Evolutionary conservation across 352 stramenopile species (phyloP).

Genomic region (Pythium brachiatum): DNA sequence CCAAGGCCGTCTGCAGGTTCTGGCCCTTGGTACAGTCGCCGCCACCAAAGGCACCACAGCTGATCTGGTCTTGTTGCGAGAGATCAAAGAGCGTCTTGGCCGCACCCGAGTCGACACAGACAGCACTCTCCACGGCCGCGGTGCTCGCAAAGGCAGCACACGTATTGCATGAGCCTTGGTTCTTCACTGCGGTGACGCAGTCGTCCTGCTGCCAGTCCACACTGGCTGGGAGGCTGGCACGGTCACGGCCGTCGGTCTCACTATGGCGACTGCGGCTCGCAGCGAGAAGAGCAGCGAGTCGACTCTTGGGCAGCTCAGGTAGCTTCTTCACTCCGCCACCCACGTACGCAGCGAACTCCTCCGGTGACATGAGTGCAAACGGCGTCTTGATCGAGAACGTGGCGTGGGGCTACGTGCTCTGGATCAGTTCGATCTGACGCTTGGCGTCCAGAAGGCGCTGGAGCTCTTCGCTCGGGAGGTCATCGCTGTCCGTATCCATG

Average conservation of each 20-base stretch:
- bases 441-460: conserved; percentile 7
- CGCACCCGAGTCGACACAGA: neutral
- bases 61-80: conserved; percentile 1
- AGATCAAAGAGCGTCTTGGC: neutral
- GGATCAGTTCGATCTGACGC: neutral
- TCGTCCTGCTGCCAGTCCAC: conserved; percentile 23
- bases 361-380: conserved; percentile 53
- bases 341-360: conserved; percentile 40
- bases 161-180: conserved; percentile 25
- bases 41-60: neutral
- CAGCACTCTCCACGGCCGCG: conserved; percentile 16
- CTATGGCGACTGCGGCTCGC: neutral
- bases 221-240: neutral
- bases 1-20: neutral
- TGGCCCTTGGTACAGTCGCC: neutral
- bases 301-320: neutral
- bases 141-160: conserved; percentile 25
- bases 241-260: neutral
- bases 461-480: neutral
- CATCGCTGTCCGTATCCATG: neutral
- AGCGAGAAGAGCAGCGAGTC: neutral
- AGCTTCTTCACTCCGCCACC: neutral
- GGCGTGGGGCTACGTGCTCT: conserved; percentile 31
- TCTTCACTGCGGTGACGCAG: conserved; percentile 27
- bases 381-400: conserved; percentile 47